phyloP scores from a whole-genome alignment of 225 moss, liverwort and hornwort species.

The Antitrichia curtipendula region DNA sequence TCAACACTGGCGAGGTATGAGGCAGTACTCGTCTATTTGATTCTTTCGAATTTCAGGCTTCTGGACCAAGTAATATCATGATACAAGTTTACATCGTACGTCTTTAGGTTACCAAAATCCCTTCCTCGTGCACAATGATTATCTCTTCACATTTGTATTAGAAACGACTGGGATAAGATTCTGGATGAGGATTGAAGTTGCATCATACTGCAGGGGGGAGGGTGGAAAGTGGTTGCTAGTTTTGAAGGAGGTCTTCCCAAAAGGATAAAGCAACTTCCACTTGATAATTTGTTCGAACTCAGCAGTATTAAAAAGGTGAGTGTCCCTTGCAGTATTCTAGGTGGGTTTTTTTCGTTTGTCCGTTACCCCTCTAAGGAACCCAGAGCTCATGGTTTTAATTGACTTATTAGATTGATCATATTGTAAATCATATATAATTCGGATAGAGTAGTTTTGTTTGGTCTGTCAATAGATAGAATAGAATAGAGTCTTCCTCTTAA shows the following conservation, averaged over 20 bases:
- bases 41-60: not conserved
- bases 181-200: not conserved
- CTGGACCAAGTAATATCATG: not conserved
- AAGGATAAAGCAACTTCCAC: slow-evolving; percentile 72
- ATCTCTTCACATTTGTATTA: not conserved
- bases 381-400: not conserved
- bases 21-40: not conserved
- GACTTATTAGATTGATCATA: not conserved
- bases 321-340: not conserved
- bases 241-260: slow-evolving; percentile 82
- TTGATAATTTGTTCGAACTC: slow-evolving; percentile 67
- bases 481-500: not conserved
- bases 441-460: not conserved
- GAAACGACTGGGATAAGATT: not conserved
- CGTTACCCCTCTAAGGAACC: no score
- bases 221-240: slow-evolving; percentile 91
- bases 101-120: not conserved
- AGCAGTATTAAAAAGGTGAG: slow-evolving; percentile 72
- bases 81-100: not conserved
- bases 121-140: not conserved
- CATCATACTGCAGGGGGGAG: slow-evolving; percentile 44
- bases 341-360: not conserved
- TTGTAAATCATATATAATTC: no score
- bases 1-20: slow-evolving; percentile 81
- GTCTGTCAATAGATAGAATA: not conserved